Conservation (phyloP, 352 stramenopile genomes). For the Phytophthora ramorum region DNA sequence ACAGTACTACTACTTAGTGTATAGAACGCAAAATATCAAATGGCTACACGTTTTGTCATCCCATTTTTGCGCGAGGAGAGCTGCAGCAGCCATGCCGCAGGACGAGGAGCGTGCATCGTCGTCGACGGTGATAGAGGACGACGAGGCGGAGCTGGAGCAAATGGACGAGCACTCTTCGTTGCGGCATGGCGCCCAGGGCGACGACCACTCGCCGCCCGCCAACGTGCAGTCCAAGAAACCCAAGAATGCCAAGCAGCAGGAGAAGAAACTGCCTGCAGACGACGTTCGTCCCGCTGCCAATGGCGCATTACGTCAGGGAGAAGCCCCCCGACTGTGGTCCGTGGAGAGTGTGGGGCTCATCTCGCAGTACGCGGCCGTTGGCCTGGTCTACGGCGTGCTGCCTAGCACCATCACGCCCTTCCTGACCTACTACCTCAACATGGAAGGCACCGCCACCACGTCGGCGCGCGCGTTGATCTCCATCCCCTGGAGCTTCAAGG, state of each 20-base stretch:
- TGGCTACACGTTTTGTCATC: not conserved
- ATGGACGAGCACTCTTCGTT: conserved; percentile 40
- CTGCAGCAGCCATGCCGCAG: conserved; percentile 14
- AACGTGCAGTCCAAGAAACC: conserved; percentile 20
- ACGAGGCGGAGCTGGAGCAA: conserved; percentile 36
- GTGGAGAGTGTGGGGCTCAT: conserved; percentile 47
- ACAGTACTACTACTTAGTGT: too few species aligned
- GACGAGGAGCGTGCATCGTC: conserved; percentile 21
- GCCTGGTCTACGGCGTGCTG: conserved; percentile 47
- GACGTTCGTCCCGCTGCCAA: not conserved
- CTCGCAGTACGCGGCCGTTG: conserved; percentile 56
- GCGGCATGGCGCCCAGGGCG: conserved; percentile 19
- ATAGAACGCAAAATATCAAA: too few species aligned
- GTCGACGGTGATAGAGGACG: conserved; percentile 25
- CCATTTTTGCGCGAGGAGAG: not conserved
- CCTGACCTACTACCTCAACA: conserved; percentile 59
- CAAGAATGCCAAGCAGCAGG: conserved; percentile 12
- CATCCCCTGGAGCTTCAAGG: conserved; percentile 65
- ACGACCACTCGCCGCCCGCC: conserved; percentile 29
- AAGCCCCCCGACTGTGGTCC: conserved; percentile 37
- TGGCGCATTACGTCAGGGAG: conserved; percentile 44
- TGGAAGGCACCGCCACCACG: conserved; percentile 49
- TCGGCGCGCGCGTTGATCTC: conserved; percentile 49
- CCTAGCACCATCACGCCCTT: conserved; percentile 60
- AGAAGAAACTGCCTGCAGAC: conserved; percentile 8